Conservation (phyloP, 2,329 filamentous ascomycete species). For the Aspergillus niger region DNA sequence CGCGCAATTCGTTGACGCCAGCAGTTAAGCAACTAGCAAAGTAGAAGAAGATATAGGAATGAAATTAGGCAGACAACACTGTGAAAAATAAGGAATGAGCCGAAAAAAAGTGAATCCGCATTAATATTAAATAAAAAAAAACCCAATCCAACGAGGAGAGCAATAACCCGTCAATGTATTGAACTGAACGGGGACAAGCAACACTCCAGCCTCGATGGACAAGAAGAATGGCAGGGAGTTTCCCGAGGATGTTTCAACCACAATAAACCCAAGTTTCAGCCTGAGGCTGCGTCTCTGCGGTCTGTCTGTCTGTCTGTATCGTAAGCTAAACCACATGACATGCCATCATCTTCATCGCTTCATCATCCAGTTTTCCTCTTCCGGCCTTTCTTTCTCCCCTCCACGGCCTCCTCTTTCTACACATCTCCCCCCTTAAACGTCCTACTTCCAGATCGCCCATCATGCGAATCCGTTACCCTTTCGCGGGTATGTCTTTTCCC, state of each 20-base stretch:
- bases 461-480: constrained; percentile 86
- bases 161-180: too few relatives aligned
- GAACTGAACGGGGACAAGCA: neutral
- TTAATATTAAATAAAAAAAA: too few relatives aligned
- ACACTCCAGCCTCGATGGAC: too few relatives aligned
- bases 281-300: neutral
- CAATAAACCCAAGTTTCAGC: neutral
- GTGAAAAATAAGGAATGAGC: neutral
- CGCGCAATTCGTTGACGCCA: constrained; percentile 31
- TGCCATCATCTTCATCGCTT: neutral
- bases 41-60: neutral
- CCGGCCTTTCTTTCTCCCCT: neutral
- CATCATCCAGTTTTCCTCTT: neutral
- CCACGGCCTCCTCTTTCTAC: neutral
- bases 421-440: constrained; percentile 18
- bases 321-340: neutral
- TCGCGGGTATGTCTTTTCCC: constrained; percentile 68
- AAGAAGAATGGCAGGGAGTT: neutral
- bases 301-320: neutral
- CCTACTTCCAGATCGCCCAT: constrained; percentile 20
- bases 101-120: too few relatives aligned
- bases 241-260: too few relatives aligned
- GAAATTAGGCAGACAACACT: neutral
- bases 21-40: neutral
- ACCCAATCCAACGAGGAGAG: too few relatives aligned